Evolutionary conservation across 768 basidiomycete genomes (phyloP), one percentile per base, ranked within the genome.

Genomic region (Imleria badia): DNA sequence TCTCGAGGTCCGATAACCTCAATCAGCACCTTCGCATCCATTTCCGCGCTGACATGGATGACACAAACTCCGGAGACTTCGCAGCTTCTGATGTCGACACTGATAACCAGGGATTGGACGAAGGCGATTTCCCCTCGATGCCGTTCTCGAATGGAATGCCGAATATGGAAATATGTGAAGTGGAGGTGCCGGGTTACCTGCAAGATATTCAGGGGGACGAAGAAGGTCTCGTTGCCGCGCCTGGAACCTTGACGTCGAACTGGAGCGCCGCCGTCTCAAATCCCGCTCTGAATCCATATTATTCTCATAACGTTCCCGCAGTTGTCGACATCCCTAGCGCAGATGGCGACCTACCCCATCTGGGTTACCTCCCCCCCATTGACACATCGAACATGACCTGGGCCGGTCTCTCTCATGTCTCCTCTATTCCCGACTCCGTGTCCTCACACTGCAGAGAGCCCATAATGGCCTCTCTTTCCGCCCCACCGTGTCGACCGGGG

Each of bases 1-100:
- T 97, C 72, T 91, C 89, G 60, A 78, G 93, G 65, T 87, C 86
- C 66, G 95, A 96, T 68, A 95, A 95, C 64, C 79, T 98, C 38
- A 83, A 81, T 20, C 92, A 96, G 70, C 95, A 98, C 67, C 66
- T 86, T 54, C 82, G 91, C 57, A 93, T 91, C 45, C 94, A 96
- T 72, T 72, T 65, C 52, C 67, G 55, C 50, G 64, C 65, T 14
- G 72, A 67, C 38, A 71, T 62, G 29, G 69, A 69, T 56, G 61
- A 64, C 56, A 34, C 64, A 41, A 58, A 58, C 44, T 60, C 66
- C 60, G 67, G 56, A 22, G 74, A 63, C 13, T 58, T 55, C 52
- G 66, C 65, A 19, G 58, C 54, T 31, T 65, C 63, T 47, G 70
- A 66, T 48, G 55, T 60, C 31, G 68, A 69, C 48, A 55, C 60